These are phyloP conservation scores for Aspergillus sp. DNA, from an alignment of 2,329 filamentous ascomycete species.

Conservation along the genomic window DNA sequence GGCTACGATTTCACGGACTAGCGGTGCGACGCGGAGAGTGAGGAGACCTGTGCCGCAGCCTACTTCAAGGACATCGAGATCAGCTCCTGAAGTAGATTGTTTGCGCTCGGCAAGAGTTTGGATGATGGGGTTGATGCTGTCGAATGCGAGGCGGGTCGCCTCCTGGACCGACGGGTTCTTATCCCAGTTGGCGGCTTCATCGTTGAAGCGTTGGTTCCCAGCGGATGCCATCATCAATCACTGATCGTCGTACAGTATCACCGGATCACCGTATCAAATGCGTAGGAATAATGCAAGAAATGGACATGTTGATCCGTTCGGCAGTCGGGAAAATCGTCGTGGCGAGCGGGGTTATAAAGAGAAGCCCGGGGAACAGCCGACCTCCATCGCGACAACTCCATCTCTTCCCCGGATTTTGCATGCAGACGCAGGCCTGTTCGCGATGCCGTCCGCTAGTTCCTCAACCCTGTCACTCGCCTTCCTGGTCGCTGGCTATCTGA, in stretches of 20 bases:
- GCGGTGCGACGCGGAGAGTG: conserved; percentile 50
- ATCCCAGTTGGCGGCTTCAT: conserved; percentile 57
- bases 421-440: background rate
- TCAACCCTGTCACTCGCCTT: conserved; percentile 16
- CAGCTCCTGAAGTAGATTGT: background rate
- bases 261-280: background rate
- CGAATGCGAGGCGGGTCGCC: conserved; percentile 45
- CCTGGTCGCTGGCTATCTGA: conserved; percentile 17
- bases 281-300: background rate
- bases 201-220: conserved; percentile 51
- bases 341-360: background rate
- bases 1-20: conserved; percentile 50
- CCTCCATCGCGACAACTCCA: background rate
- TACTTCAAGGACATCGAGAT: conserved; percentile 54
- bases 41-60: conserved; percentile 59
- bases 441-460: conserved; percentile 15
- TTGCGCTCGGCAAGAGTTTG: conserved; percentile 19
- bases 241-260: background rate
- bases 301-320: background rate
- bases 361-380: background rate
- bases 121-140: conserved; percentile 43
- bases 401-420: background rate
- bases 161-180: conserved; percentile 51
- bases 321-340: background rate
- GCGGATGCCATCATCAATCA: conserved; percentile 3